phyloP scores from a whole-genome alignment of 495 filamentous ascomycete genomes.

The Penicillium atrosanguineum region DNA sequence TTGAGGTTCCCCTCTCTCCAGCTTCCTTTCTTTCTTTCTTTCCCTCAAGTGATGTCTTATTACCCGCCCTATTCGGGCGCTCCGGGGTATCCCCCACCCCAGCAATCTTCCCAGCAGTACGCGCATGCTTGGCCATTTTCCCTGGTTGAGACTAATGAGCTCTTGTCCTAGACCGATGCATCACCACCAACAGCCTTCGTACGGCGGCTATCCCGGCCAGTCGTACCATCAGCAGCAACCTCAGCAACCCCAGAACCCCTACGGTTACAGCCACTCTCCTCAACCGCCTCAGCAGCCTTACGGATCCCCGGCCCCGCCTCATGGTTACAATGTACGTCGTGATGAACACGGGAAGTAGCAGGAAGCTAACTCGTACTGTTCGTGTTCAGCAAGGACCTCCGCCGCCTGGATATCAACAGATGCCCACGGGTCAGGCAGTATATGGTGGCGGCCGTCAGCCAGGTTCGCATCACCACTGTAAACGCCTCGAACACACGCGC shows the following conservation, averaged over 20 bases:
- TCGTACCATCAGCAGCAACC: constrained; percentile 44
- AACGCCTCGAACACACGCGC: neutral
- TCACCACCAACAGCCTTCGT: constrained; percentile 36
- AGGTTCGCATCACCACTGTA: constrained; percentile 23
- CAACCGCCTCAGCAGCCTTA: constrained; percentile 40
- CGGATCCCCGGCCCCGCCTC: constrained; percentile 40
- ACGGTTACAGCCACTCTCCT: constrained; percentile 45
- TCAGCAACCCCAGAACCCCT: constrained; percentile 39
- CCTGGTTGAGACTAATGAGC: constrained; percentile 3
- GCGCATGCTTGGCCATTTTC: constrained; percentile 27
- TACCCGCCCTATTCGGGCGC: constrained; percentile 48
- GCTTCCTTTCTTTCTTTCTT: neutral
- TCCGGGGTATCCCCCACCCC: constrained; percentile 51
- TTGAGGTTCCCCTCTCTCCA: neutral
- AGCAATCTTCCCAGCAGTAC: constrained; percentile 37
- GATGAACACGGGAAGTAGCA: neutral
- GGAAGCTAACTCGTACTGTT: constrained; percentile 14
- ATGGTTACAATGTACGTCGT: constrained; percentile 41
- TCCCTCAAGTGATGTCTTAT: constrained; percentile 44
- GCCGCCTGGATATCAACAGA: constrained; percentile 35
- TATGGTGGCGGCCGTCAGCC: constrained; percentile 38
- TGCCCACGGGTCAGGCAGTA: constrained; percentile 35
- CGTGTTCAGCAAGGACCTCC: constrained; percentile 22
- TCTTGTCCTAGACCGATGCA: constrained; percentile 28
- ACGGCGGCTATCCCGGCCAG: constrained; percentile 49